phyloP scores from a whole-genome alignment of 805 yeast species.

The Saccharomyces mikatae region DNA sequence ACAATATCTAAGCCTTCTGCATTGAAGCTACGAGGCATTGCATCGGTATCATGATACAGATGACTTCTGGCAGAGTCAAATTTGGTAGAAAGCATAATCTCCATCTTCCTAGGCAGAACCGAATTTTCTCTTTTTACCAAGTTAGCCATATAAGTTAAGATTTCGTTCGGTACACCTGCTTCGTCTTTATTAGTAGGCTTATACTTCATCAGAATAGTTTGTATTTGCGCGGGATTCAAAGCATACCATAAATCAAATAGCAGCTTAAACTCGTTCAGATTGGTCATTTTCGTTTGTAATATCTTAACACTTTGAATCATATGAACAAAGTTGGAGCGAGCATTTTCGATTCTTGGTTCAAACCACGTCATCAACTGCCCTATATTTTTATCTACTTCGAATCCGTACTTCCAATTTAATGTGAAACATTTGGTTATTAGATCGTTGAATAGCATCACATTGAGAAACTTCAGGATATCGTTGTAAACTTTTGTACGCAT shows the following conservation, averaged over 20 bases:
- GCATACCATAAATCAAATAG: constrained; percentile 9
- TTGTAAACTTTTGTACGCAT: neutral
- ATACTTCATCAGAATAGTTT: constrained; percentile 10
- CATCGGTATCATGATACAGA: neutral
- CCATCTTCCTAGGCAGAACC: constrained; percentile 2
- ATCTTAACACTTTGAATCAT: constrained; percentile 6
- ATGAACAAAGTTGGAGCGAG: neutral
- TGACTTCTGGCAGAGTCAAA: neutral
- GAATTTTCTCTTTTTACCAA: constrained; percentile 4
- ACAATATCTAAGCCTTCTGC: neutral
- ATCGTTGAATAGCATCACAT: constrained; percentile 9
- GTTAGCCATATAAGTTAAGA: constrained; percentile 7
- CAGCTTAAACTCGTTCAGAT: constrained; percentile 6
- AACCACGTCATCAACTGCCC: constrained; percentile 5
- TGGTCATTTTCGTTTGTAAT: constrained; percentile 11
- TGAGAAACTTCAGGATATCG: constrained; percentile 2
- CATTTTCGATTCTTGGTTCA: neutral
- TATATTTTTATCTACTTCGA: constrained; percentile 3
- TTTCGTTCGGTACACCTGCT: constrained; percentile 7
- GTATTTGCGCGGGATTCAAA: constrained; percentile 7
- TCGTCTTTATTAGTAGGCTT: constrained; percentile 4
- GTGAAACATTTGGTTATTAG: constrained; percentile 6
- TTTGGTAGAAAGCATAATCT: neutral
- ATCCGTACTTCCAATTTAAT: constrained; percentile 11
- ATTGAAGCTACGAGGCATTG: neutral